A percentile compares a stretch with the other conserved stretches of the same genome.
These are phyloP conservation scores for Plectosphaerella plurivora DNA, from an alignment of 2,329 filamentous ascomycete species.

Conservation along the genomic window DNA sequence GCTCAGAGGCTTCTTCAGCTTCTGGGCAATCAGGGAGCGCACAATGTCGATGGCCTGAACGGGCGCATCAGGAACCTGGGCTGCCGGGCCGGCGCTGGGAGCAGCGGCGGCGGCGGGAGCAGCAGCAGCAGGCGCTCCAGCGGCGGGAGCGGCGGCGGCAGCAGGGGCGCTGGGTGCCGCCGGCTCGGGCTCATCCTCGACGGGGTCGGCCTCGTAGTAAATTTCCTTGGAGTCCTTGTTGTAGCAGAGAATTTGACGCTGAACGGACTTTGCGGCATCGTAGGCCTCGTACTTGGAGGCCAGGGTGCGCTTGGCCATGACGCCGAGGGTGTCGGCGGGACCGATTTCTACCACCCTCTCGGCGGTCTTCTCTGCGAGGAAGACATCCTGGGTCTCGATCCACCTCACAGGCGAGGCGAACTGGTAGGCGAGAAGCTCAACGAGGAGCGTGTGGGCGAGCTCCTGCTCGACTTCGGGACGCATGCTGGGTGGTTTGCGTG, in stretches of 20 bases:
- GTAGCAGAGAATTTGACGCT: constrained; percentile 97
- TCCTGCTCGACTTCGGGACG: constrained; percentile 99
- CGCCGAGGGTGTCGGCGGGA: constrained; percentile 92
- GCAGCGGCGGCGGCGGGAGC: constrained; percentile 55
- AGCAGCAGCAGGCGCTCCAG: constrained; percentile 51
- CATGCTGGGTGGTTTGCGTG: constrained; percentile 54
- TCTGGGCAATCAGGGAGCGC: constrained; percentile 86
- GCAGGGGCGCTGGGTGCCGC: constrained; percentile 42
- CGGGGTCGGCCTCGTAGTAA: constrained; percentile 95
- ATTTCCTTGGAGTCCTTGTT: constrained; percentile 99
- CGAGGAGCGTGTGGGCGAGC: constrained; percentile 94
- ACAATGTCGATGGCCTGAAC: constrained; percentile 88
- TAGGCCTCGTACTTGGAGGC: constrained; percentile 98
- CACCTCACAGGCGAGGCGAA: constrained; percentile 98
- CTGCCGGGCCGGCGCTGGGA: constrained; percentile 78
- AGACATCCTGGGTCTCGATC: constrained; percentile 99
- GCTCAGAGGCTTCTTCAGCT: constrained; percentile 87
- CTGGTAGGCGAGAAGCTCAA: constrained; percentile 98
- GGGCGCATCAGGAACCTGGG: constrained; percentile 78
- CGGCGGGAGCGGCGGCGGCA: constrained; percentile 44
- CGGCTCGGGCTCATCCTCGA: constrained; percentile 81
- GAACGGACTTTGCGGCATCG: constrained; percentile 92
- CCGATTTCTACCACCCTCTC: constrained; percentile 98
- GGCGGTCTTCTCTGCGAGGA: constrained; percentile 90
- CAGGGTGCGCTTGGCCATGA: constrained; percentile 94